Base-by-base conservation (phyloP, 495 filamentous ascomycete genomes). In the Penicillium bialowiezense region DNA sequence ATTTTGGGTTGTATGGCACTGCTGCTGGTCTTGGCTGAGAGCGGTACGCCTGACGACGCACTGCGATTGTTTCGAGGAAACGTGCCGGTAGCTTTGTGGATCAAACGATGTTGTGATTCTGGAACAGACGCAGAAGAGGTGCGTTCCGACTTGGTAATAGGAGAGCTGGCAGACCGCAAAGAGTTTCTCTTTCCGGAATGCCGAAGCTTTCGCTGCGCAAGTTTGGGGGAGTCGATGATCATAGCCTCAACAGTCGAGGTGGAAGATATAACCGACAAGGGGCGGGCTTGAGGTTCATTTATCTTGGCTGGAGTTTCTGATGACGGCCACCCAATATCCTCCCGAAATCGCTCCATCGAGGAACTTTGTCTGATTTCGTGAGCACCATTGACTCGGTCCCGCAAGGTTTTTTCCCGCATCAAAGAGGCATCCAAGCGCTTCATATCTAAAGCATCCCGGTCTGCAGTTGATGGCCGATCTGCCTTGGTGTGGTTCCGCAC, bases 171-270 rank as follows among this genome's bases (percentile, higher is more conserved):
- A 9, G 83, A 83, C 63, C 60, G 86, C 65, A 64, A 72, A 64
- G 68, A 78, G 59, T 42, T 75, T 70, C 65, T 84, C 72, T 90
- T 90, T 55, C 80, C 82, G 18, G 80, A 81, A 60, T 90, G 88
- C 39, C 88, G 81, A 45, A 91, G 69, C 12, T 70, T 71, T 38
- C 79, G 75, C 26, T 59, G 58, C 13, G 66, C 63, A 47, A 70
- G 73, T 34, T 79, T 82, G 4, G 76, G 73, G 3, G 73, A 70
- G 40, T 87, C 84, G 29, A 89, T 79, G 20, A 89, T 76, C 64
- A 88, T 78, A 9, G 82, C 87, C 65, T 87, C 85, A 13, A 90
- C 77, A 0, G 87, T 89, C 3, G 87, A 89, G 7, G 78, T 74
- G 6, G 74, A 78, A 9, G 88, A 90, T 50, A 83, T 73, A 13